Evolutionary conservation across 2,329 filamentous ascomycete species (phyloP).

Genomic region (Ascocoryne sarcoides): DNA sequence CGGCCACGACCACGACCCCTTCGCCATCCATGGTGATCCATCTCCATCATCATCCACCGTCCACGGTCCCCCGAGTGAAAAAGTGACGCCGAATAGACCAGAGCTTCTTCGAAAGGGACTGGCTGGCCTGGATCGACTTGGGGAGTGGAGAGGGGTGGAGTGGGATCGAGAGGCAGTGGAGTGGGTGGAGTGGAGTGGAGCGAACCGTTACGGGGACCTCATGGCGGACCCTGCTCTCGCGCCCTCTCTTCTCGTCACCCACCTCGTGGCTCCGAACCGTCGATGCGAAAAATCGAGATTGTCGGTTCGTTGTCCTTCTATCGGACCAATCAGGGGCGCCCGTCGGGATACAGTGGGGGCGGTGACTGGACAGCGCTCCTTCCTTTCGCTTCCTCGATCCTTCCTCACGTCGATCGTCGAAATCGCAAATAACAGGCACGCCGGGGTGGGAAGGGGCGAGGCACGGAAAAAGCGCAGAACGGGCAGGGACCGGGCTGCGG

Average conservation of each 20-base stretch:
- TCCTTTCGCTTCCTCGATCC: not conserved
- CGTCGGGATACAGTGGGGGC: not conserved
- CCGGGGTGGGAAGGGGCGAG: constrained; percentile 11
- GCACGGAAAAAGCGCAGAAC: not conserved
- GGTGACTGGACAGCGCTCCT: not conserved
- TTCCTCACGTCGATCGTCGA: constrained; percentile 18
- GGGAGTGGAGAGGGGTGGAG: not conserved
- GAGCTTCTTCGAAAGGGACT: too few relatives aligned
- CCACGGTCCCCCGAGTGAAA: too few relatives aligned
- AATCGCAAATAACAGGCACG: constrained; percentile 3
- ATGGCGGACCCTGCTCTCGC: too few relatives aligned
- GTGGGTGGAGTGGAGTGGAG: not conserved
- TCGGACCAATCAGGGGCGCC: too few relatives aligned
- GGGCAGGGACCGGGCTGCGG: not conserved
- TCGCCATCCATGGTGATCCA: too few relatives aligned
- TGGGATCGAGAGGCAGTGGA: not conserved
- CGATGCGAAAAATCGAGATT: constrained; percentile 17
- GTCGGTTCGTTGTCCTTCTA: too few relatives aligned
- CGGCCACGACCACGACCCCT: too few relatives aligned
- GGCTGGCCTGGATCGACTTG: not conserved
- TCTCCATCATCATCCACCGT: too few relatives aligned
- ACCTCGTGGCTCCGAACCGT: constrained; percentile 20
- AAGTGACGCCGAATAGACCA: too few relatives aligned
- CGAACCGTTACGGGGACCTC: constrained; percentile 5
- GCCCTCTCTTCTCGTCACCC: constrained; percentile 1